Conservation (phyloP, 2,329 filamentous ascomycete genomes). For the Thielaviopsis populi region DNA sequence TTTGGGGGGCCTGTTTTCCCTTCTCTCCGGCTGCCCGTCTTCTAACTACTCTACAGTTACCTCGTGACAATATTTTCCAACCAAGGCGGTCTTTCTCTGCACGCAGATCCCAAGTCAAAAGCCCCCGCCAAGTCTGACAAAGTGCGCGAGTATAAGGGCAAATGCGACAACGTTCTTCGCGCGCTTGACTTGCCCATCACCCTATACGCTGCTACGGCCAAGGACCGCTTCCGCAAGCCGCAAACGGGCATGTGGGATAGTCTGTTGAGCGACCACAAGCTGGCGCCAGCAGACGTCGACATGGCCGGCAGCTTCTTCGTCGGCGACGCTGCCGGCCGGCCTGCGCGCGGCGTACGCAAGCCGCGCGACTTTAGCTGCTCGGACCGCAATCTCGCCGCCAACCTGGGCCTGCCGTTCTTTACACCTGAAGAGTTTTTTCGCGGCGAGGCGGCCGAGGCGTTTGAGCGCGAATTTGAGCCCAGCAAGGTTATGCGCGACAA, state of each 20-base stretch:
- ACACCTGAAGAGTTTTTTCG: conserved; percentile 92
- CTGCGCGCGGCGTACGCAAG: conserved; percentile 25
- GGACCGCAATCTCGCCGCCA: conserved; percentile 68
- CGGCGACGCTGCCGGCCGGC: conserved; percentile 63
- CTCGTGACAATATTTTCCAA: conserved; percentile 72
- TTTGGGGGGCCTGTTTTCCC: no score
- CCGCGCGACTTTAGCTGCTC: conserved; percentile 50
- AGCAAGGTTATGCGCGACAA: conserved; percentile 32
- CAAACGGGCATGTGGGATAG: conserved; percentile 74
- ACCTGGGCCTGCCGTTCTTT: conserved; percentile 63
- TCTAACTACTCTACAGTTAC: conserved; percentile 36
- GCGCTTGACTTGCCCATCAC: conserved; percentile 61
- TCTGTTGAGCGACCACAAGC: conserved; percentile 41
- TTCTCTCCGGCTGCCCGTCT: not conserved
- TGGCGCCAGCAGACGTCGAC: conserved; percentile 48
- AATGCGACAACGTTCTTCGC: conserved; percentile 52
- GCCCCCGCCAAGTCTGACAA: conserved; percentile 47
- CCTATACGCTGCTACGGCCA: conserved; percentile 73
- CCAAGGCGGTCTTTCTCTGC: conserved; percentile 68
- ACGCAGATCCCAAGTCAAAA: conserved; percentile 52
- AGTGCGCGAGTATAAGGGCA: conserved; percentile 67
- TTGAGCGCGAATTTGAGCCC: conserved; percentile 58
- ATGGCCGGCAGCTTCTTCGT: conserved; percentile 63
- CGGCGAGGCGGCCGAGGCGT: conserved; percentile 47
- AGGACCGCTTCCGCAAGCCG: conserved; percentile 76